A percentile compares a stretch with the other conserved stretches of the same genome.
Conservation (phyloP, 441 rosid genomes). For the Gossypium aridum region DNA sequence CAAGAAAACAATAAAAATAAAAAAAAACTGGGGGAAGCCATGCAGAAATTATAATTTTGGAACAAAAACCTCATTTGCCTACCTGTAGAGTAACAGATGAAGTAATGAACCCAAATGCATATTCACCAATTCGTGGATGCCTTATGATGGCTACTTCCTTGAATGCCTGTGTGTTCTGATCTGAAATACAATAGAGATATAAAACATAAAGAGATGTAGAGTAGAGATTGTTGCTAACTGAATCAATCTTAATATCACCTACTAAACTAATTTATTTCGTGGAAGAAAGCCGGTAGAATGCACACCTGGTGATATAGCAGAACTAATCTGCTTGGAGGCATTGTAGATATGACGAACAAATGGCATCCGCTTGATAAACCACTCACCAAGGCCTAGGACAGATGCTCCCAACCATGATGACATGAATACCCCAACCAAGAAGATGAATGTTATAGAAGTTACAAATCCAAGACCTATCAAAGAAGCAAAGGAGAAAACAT, state of each 20-base stretch:
- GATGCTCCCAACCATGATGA: slow-evolving; percentile 99
- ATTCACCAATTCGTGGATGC: slow-evolving; percentile 98
- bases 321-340: slow-evolving; percentile 97
- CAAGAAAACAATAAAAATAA: background rate
- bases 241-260: slow-evolving; percentile 1
- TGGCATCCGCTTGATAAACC: slow-evolving; percentile 98
- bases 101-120: slow-evolving; percentile 95
- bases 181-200: slow-evolving; percentile 32
- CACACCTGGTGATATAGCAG: slow-evolving; percentile 94
- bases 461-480: slow-evolving; percentile 84
- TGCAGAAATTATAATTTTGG: background rate
- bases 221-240: background rate
- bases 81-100: slow-evolving; percentile 86
- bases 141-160: slow-evolving; percentile 96
- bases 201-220: background rate
- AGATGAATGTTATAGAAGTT: slow-evolving; percentile 86
- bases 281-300: slow-evolving; percentile 1
- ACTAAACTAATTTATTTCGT: background rate
- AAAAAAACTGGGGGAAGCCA: background rate
- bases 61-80: slow-evolving; percentile 10
- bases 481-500: slow-evolving; percentile 24
- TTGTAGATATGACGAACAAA: slow-evolving; percentile 91
- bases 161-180: slow-evolving; percentile 91
- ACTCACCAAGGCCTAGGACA: slow-evolving; percentile 83
- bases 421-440: slow-evolving; percentile 96